These are phyloP conservation scores for Backusella westeae DNA, from an alignment of 192 early-diverging fungal species.

Conservation along the genomic window DNA sequence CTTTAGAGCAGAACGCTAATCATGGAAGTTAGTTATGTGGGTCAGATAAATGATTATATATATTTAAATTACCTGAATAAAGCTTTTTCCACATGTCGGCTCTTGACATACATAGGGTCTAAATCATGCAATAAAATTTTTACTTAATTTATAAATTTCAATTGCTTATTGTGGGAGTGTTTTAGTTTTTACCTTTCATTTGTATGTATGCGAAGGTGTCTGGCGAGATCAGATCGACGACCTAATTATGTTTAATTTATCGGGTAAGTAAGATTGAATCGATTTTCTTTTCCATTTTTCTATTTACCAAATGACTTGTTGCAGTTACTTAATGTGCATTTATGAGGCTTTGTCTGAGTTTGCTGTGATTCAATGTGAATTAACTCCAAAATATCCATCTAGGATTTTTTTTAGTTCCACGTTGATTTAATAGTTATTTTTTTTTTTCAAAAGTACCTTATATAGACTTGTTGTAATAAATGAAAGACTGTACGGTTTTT, in stretches of 20 bases:
- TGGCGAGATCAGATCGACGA: conserved; percentile 64
- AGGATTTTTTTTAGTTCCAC: not conserved
- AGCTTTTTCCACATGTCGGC: conserved; percentile 67
- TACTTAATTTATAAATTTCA: not conserved
- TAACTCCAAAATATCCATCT: conserved; percentile 43
- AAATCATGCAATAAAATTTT: not conserved
- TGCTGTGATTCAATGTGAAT: conserved; percentile 48
- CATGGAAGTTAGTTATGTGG: not conserved
- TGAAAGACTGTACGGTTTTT: not conserved
- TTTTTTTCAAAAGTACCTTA: not conserved
- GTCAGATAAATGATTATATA: not conserved
- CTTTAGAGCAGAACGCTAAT: conserved; percentile 70
- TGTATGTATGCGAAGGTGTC: conserved; percentile 76
- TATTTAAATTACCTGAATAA: conserved; percentile 52
- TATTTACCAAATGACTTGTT: conserved; percentile 57
- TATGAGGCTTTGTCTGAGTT: conserved; percentile 49
- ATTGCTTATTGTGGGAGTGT: not conserved
- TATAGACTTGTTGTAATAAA: conserved; percentile 2
- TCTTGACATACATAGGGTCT: conserved; percentile 66
- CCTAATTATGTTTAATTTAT: conserved; percentile 27
- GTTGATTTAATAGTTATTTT: not conserved
- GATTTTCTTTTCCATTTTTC: not conserved
- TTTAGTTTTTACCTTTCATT: conserved; percentile 55
- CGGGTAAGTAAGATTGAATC: conserved; percentile 2
- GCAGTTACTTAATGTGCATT: conserved; percentile 60